Percentiles rank a stretch among this genome's conserved stretches.
phyloP scores from a whole-genome alignment of 441 rosid genomes.

The Corymbia citriodora region DNA sequence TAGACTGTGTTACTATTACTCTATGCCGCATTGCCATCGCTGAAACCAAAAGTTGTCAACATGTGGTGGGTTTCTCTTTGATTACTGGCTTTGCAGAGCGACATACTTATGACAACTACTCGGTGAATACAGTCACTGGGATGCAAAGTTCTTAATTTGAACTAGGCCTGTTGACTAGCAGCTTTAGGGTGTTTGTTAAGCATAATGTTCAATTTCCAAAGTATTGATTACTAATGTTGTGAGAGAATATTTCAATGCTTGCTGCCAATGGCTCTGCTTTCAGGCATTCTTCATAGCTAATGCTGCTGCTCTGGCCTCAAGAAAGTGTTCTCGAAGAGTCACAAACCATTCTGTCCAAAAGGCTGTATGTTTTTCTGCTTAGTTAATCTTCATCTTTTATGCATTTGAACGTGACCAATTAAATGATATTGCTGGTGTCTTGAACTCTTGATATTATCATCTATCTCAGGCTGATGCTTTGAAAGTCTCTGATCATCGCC shows the following conservation, averaged over 20 bases:
- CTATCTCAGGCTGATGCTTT: not conserved
- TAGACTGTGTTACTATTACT: not conserved
- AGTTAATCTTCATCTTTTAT: not conserved
- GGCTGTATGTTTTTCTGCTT: not conserved
- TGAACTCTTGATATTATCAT: not conserved
- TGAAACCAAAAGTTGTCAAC: too few relatives aligned
- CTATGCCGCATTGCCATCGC: accelerated
- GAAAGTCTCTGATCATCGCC: too few relatives aligned
- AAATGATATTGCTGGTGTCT: not conserved
- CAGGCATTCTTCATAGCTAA: slow-evolving; percentile 3
- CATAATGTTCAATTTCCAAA: too few relatives aligned
- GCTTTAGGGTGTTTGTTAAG: not conserved
- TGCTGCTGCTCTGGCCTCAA: slow-evolving; percentile 5
- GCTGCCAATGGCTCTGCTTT: not conserved
- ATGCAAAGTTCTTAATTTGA: too few relatives aligned
- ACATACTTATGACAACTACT: not conserved
- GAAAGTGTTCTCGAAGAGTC: slow-evolving; percentile 4
- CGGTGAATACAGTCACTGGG: not conserved
- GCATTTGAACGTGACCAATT: too few relatives aligned
- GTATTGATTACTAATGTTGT: not conserved
- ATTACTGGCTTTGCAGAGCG: accelerated
- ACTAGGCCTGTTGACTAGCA: not conserved
- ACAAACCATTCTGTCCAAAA: not conserved
- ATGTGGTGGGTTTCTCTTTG: too few relatives aligned
- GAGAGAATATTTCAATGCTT: not conserved